Evolutionary conservation across 1,284 basidiomycete genomes (phyloP).

Genomic region (Puccinia brachypodii): DNA sequence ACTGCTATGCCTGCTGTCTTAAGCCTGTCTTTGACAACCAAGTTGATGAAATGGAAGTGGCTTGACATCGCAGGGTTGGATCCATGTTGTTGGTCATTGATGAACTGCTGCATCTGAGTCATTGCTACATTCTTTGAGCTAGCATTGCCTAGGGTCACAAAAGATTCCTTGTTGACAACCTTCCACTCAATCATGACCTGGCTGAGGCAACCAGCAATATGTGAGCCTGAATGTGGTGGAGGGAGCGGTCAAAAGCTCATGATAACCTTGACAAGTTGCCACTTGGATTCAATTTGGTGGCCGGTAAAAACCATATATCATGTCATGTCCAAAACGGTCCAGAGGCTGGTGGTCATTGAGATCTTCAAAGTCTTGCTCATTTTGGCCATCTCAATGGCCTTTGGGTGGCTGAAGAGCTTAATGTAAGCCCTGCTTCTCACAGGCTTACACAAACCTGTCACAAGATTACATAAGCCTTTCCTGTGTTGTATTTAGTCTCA

Average conservation of each 20-base stretch:
- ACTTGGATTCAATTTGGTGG: not conserved
- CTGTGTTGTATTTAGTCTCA: too few relatives aligned
- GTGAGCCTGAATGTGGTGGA: not conserved
- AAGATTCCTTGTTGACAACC: not conserved
- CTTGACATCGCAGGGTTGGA: not conserved
- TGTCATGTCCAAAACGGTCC: not conserved
- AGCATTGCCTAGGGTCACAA: not conserved
- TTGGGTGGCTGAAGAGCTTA: too few relatives aligned
- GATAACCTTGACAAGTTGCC: not conserved
- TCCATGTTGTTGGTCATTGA: not conserved
- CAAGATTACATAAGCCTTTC: too few relatives aligned
- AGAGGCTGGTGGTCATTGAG: not conserved
- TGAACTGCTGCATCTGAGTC: not conserved
- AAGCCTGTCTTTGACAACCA: not conserved
- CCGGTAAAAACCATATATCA: not conserved
- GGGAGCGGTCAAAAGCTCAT: not conserved
- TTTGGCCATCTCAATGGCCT: too few relatives aligned
- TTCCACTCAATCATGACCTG: not conserved
- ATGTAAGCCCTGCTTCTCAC: too few relatives aligned
- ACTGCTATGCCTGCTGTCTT: not conserved
- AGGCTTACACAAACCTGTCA: too few relatives aligned
- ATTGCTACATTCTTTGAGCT: not conserved
- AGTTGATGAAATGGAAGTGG: not conserved
- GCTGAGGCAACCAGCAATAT: not conserved
- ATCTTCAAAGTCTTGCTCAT: too few relatives aligned